These are phyloP conservation scores for Lachnellula subtilissima DNA, from an alignment of 2,329 filamentous ascomycete genomes.

Conservation along the genomic window DNA sequence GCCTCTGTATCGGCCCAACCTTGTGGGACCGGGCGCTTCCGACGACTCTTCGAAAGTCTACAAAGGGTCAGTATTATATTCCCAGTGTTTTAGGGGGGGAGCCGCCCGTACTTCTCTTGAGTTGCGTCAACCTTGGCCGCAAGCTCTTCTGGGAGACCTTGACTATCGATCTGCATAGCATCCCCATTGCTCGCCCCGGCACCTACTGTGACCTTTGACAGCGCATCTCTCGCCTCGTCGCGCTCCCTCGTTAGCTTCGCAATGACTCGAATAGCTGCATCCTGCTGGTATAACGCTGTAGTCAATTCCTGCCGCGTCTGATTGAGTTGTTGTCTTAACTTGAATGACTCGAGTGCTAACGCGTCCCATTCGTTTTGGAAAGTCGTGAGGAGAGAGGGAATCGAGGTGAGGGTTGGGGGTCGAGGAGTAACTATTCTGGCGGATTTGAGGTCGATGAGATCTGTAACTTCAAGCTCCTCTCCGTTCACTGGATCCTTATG, in stretches of 20 bases:
- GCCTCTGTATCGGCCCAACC: conserved; percentile 77
- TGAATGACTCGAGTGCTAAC: conserved; percentile 85
- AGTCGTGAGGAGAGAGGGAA: conserved; percentile 85
- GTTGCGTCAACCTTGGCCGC: conserved; percentile 71
- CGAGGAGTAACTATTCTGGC: conserved; percentile 80
- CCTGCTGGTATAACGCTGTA: conserved; percentile 91
- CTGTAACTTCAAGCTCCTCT: conserved; percentile 76
- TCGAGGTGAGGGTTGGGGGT: conserved; percentile 90
- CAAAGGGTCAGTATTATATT: conserved; percentile 13
- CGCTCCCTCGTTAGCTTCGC: conserved; percentile 84
- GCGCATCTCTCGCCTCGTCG: conserved; percentile 84
- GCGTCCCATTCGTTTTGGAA: conserved; percentile 99
- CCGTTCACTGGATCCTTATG: conserved; percentile 88
- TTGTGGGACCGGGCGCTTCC: conserved; percentile 81
- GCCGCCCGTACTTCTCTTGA: conserved; percentile 64
- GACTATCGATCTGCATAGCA: conserved; percentile 86
- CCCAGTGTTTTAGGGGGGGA: neutral
- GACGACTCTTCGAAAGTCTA: conserved; percentile 80
- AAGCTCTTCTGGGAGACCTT: conserved; percentile 68
- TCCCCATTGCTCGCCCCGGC: conserved; percentile 60
- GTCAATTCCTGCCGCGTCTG: conserved; percentile 92
- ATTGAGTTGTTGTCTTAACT: conserved; percentile 79
- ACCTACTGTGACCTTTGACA: conserved; percentile 78
- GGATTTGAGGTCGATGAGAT: conserved; percentile 83
- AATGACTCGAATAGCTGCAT: conserved; percentile 94